These are phyloP conservation scores for Penicillium macrosclerotiorum DNA, from an alignment of 495 filamentous ascomycete species.

Conservation along the genomic window DNA sequence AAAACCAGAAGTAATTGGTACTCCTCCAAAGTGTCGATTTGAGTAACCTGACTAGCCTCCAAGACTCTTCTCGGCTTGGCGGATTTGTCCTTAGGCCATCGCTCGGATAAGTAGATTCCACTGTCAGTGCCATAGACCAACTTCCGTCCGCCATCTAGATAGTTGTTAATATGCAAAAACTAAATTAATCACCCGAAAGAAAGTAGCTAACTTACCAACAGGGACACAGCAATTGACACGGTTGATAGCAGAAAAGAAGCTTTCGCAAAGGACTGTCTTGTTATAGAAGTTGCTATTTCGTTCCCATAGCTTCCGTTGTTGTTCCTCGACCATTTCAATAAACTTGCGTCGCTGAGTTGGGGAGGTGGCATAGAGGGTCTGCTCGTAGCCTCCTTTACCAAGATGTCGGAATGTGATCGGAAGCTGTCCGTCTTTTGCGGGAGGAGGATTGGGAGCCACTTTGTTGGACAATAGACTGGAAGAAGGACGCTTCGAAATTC, in stretches of 20 bases:
- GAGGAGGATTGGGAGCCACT: constrained; percentile 50
- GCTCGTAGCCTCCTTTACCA: constrained; percentile 92
- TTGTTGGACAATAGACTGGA: constrained; percentile 81
- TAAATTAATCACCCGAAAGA: not conserved
- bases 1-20: constrained; percentile 90
- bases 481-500: constrained; percentile 81
- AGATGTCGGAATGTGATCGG: constrained; percentile 98
- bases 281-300: constrained; percentile 89
- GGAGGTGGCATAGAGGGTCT: constrained; percentile 82
- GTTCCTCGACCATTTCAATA: constrained; percentile 90
- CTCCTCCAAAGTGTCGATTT: constrained; percentile 94
- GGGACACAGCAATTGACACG: constrained; percentile 92
- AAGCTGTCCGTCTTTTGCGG: constrained; percentile 68
- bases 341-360: constrained; percentile 84
- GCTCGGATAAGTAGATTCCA: constrained; percentile 88
- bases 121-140: constrained; percentile 90
- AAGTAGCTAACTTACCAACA: constrained; percentile 57
- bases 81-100: constrained; percentile 78
- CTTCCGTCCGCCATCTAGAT: constrained; percentile 86
- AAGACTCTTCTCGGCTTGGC: constrained; percentile 78
- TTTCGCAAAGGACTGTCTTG: constrained; percentile 77
- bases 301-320: constrained; percentile 79
- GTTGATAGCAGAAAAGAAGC: constrained; percentile 78
- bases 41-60: constrained; percentile 83
- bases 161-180: constrained; percentile 13